These are phyloP conservation scores for Giardia muris DNA, from an alignment of 208 protist genomes.

Conservation along the genomic window DNA sequence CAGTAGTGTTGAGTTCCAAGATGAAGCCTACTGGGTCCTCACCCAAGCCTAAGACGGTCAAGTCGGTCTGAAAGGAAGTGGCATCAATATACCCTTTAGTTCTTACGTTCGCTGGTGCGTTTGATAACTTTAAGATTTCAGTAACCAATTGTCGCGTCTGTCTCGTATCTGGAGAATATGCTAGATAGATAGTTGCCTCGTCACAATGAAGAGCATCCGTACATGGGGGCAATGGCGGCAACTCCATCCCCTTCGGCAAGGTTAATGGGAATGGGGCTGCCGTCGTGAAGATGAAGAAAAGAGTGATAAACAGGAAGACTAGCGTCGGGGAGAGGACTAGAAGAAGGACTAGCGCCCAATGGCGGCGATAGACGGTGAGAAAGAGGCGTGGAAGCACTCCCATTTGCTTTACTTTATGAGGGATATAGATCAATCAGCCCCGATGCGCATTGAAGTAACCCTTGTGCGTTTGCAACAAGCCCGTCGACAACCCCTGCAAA, in stretches of 20 bases:
- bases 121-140: neutral
- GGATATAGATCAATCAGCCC: neutral
- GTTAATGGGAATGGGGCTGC: neutral
- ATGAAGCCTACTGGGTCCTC: neutral
- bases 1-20: neutral
- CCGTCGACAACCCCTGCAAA: neutral
- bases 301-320: neutral
- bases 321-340: neutral
- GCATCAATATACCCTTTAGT: neutral
- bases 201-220: neutral
- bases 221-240: neutral
- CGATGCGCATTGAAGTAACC: neutral
- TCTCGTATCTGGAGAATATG: neutral
- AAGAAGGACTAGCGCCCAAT: neutral
- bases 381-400: too few species aligned
- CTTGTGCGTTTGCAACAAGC: neutral
- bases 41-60: neutral
- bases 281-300: neutral
- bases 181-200: neutral
- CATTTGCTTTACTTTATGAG: too few species aligned
- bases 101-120: neutral
- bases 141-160: neutral
- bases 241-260: neutral
- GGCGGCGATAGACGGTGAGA: neutral
- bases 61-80: neutral